Conservation (phyloP, 768 basidiomycete genomes). For the Amanita polypyramis region DNA sequence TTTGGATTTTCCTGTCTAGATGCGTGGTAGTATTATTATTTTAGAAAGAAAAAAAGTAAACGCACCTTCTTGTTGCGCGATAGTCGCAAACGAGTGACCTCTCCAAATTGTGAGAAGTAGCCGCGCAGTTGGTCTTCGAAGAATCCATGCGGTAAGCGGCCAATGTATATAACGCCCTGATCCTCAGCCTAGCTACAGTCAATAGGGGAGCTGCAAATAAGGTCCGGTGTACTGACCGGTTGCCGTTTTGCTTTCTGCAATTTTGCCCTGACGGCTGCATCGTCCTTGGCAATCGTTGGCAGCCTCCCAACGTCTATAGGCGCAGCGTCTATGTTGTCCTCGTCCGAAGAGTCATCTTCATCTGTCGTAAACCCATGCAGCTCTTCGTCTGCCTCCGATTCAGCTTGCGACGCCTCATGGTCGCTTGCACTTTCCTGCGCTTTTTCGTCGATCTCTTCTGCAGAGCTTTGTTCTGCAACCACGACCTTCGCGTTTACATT, state of each 20-base stretch:
- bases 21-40: constrained; percentile 2
- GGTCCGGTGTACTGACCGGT: constrained; percentile 38
- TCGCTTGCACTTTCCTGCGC: constrained; percentile 9
- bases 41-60: background rate
- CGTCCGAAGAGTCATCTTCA: constrained; percentile 72
- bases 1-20: constrained; percentile 87
- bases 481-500: background rate
- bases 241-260: constrained; percentile 51
- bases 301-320: constrained; percentile 30
- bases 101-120: constrained; percentile 94
- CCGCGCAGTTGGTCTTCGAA: constrained; percentile 89
- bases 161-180: constrained; percentile 79
- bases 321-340: constrained; percentile 45
- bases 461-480: background rate
- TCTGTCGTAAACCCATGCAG: constrained; percentile 72
- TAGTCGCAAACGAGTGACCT: constrained; percentile 76
- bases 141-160: constrained; percentile 93
- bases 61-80: constrained; percentile 88
- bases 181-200: constrained; percentile 33
- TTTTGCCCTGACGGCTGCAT: constrained; percentile 61
- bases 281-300: constrained; percentile 85
- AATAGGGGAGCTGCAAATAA: background rate
- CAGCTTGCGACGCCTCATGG: background rate
- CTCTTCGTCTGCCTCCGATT: constrained; percentile 30
- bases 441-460: constrained; percentile 1